phyloP scores from a whole-genome alignment of 352 stramenopile species.

The Globisporangium megalacanthum region DNA sequence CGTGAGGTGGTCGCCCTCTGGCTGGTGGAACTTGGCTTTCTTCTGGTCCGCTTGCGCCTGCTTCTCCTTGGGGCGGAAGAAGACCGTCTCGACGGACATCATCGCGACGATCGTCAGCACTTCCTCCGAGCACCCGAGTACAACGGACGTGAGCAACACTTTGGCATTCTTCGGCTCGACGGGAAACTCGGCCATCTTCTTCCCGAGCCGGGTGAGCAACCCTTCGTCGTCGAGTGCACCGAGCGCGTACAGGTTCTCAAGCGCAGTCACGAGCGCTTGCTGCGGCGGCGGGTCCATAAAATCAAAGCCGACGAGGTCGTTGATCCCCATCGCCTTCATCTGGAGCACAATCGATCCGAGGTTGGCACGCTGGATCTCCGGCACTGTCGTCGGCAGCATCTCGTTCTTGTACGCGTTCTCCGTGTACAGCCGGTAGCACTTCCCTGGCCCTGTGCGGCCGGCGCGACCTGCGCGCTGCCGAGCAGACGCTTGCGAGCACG shows the following conservation, averaged over 20 bases:
- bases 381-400: conserved; percentile 96
- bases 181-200: conserved; percentile 98
- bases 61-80: conserved; percentile 95
- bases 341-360: conserved; percentile 96
- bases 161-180: conserved; percentile 94
- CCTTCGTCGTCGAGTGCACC: conserved; percentile 97
- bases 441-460: conserved; percentile 86
- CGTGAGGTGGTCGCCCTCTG: conserved; percentile 97
- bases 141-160: conserved; percentile 95
- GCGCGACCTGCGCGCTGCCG: conserved; percentile 96
- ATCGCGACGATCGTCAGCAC: conserved; percentile 97
- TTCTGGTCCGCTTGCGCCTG: conserved; percentile 97
- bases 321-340: conserved; percentile 96
- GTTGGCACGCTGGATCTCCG: conserved; percentile 98
- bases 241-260: conserved; percentile 99
- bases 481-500: conserved; percentile 96
- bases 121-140: conserved; percentile 92
- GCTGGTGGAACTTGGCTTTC: conserved; percentile 99
- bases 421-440: conserved; percentile 96
- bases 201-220: conserved; percentile 94
- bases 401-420: conserved; percentile 96
- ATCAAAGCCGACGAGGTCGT: conserved; percentile 96
- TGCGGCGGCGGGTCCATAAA: conserved; percentile 98
- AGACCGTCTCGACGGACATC: conserved; percentile 96
- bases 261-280: conserved; percentile 96